Conservation (phyloP, 116 monocot species). For the Cymodocea nodosa region DNA sequence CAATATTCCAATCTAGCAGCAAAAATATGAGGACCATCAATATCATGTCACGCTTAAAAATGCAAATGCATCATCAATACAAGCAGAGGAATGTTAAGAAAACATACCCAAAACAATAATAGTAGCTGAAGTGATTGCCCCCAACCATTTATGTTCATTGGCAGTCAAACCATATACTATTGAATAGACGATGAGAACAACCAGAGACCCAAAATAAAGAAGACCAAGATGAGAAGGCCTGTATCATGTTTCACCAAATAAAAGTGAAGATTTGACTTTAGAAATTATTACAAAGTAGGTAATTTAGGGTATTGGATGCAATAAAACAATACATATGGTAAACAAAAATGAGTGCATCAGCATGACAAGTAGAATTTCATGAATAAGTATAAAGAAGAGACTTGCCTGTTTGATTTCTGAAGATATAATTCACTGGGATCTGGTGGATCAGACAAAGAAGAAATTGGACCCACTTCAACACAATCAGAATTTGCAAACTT, state of each 20-base stretch:
- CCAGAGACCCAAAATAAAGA: constrained; percentile 73
- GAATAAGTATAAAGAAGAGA: neutral
- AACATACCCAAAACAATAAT: constrained; percentile 73
- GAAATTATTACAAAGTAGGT: neutral
- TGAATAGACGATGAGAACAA: constrained; percentile 74
- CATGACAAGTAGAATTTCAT: neutral
- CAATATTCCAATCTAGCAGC: constrained; percentile 82
- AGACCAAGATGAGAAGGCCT: constrained; percentile 71
- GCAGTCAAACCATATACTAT: constrained; percentile 89
- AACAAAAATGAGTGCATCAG: neutral
- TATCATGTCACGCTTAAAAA: neutral
- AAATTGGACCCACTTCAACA: constrained; percentile 92
- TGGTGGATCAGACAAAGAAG: constrained; percentile 81
- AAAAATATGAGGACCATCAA: neutral
- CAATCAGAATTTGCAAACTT: constrained; percentile 98
- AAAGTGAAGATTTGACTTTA: neutral
- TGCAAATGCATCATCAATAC: too few relatives aligned
- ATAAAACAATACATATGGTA: neutral
- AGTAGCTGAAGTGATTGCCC: constrained; percentile 79
- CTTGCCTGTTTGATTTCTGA: constrained; percentile 65
- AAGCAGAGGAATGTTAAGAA: neutral
- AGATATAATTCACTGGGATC: constrained; percentile 77
- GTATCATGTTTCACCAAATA: neutral
- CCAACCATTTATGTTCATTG: constrained; percentile 87
- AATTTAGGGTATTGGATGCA: neutral